Evolutionary conservation across 1,284 basidiomycete genomes (phyloP).

Genomic region (Trametes versicolor): DNA sequence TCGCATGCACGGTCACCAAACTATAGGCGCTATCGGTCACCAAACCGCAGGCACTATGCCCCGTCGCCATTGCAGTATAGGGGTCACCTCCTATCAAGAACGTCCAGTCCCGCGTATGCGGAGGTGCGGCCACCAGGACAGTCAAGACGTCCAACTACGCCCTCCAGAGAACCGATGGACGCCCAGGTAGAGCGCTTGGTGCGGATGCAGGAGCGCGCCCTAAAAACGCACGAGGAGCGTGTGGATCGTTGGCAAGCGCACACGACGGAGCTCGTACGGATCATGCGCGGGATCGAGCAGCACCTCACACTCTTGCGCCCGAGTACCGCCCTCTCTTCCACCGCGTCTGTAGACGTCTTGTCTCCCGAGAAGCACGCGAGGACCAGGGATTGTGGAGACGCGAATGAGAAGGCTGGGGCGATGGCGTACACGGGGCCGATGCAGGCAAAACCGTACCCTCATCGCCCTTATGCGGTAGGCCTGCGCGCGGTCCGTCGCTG

Average conservation of each 20-base stretch:
- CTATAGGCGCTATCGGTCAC: no score
- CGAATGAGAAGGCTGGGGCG: constrained; percentile 3
- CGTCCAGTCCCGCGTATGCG: no score
- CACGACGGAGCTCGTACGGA: constrained; percentile 3
- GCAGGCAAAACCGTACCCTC: constrained; percentile 21
- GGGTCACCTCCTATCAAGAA: no score
- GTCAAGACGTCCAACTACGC: no score
- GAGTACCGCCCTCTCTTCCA: neutral
- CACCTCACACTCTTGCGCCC: constrained; percentile 9
- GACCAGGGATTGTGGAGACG: no score
- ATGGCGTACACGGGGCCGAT: neutral
- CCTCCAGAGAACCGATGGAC: no score
- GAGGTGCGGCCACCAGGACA: no score
- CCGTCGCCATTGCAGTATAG: no score
- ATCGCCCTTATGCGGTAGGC: constrained; percentile 25
- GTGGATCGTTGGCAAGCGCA: constrained; percentile 10
- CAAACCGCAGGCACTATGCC: no score
- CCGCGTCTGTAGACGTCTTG: constrained; percentile 2
- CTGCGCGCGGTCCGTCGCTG: constrained; percentile 15
- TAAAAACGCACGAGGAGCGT: neutral
- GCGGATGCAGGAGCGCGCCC: neutral
- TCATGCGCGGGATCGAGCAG: constrained; percentile 16
- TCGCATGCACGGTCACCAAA: no score
- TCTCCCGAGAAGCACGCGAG: no score
- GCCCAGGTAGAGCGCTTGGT: neutral